phyloP scores from a whole-genome alignment of 176 grass and related monocot genomes.

The Calamus simplicifolius region DNA sequence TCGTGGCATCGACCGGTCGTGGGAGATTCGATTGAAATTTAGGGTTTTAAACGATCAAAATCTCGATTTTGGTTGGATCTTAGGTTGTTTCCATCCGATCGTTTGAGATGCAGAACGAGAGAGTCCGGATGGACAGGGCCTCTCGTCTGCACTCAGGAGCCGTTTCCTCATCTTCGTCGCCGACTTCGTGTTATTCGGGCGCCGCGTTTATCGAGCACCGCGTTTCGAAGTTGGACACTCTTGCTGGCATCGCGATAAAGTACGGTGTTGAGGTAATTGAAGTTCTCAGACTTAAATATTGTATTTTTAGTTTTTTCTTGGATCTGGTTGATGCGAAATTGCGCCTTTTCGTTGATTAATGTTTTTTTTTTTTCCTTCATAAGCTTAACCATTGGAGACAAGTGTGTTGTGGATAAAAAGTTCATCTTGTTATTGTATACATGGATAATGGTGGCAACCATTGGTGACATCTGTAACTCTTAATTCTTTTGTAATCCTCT shows the following conservation, averaged over 20 bases:
- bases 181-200: conserved; percentile 22
- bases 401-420: too few species aligned
- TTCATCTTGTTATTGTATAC: too few species aligned
- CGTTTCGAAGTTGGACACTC: conserved; percentile 72
- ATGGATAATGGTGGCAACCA: too few species aligned
- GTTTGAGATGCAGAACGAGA: background rate
- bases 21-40: too few species aligned
- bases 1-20: too few species aligned
- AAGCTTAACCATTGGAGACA: too few species aligned
- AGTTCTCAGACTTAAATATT: background rate
- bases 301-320: background rate
- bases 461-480: too few species aligned
- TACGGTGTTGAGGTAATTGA: conserved; percentile 62
- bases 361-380: too few species aligned
- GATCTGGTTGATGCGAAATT: too few species aligned
- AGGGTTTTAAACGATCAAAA: too few species aligned
- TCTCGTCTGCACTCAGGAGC: conserved; percentile 6
- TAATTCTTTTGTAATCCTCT: too few species aligned
- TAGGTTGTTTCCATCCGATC: conserved; percentile 3
- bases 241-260: conserved; percentile 73
- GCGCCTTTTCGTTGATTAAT: too few species aligned
- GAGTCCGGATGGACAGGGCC: background rate
- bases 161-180: conserved; percentile 27
- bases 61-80: conserved; percentile 31
- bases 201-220: conserved; percentile 32